These are phyloP conservation scores for Russula sp. DNA, from an alignment of 768 basidiomycete species.

Conservation along the genomic window DNA sequence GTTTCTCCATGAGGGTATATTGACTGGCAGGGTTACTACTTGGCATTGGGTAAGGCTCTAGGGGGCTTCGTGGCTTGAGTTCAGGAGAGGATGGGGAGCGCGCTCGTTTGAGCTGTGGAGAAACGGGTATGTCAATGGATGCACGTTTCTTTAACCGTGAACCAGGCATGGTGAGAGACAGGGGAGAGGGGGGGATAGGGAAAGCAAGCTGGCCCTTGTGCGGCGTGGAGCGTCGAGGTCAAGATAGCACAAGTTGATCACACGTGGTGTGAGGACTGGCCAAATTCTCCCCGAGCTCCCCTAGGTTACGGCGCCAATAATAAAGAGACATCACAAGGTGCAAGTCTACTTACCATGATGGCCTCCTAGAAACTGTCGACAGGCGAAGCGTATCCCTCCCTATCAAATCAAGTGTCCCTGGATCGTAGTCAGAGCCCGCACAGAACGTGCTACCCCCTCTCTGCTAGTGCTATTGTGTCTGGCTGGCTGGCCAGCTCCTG, in stretches of 20 bases:
- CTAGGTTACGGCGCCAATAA: not conserved
- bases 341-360: not conserved
- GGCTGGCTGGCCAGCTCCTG: not conserved
- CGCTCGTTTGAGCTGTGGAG: constrained; percentile 39
- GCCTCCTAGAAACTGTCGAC: not conserved
- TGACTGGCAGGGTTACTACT: constrained; percentile 81
- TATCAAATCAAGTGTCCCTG: not conserved
- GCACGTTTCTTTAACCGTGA: constrained; percentile 18
- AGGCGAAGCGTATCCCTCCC: not conserved
- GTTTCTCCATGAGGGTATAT: constrained; percentile 88
- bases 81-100: constrained; percentile 48
- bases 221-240: constrained; percentile 8
- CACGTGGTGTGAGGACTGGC: constrained; percentile 8
- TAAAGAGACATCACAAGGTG: not conserved
- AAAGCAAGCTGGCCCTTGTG: not conserved
- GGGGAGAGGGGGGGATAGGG: not conserved
- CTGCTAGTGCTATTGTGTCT: not conserved
- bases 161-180: constrained; percentile 12
- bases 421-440: not conserved
- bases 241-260: not conserved
- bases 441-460: not conserved
- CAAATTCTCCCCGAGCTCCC: not conserved
- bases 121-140: constrained; percentile 22
- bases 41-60: constrained; percentile 64
- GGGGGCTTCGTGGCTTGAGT: constrained; percentile 36